Conservation (phyloP, 805 yeast genomes). For the Tanozyma kutaoensis region DNA sequence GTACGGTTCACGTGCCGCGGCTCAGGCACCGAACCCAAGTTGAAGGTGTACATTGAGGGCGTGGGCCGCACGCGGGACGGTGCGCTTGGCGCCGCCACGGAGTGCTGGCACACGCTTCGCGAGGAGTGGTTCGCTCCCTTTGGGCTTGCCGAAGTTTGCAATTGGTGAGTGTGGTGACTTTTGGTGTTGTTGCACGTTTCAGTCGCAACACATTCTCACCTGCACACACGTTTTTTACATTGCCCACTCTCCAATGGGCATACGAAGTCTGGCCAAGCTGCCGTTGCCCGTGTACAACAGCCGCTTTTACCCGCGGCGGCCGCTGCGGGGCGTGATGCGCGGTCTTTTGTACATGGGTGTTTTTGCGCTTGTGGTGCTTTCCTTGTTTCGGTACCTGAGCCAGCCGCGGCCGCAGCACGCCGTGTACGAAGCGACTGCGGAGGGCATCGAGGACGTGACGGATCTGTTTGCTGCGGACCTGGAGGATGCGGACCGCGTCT, state of each 20-base stretch:
- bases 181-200: no score
- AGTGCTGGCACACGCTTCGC: constrained; percentile 53
- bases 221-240: constrained; percentile 1
- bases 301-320: constrained; percentile 4
- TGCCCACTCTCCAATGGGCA: not conserved
- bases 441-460: not conserved
- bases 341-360: constrained; percentile 2
- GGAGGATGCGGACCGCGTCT: constrained; percentile 18
- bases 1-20: constrained; percentile 82
- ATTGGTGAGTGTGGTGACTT: no score
- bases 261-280: not conserved
- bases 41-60: constrained; percentile 86
- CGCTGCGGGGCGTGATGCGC: constrained; percentile 2
- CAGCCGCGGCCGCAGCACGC: not conserved
- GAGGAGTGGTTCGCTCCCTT: constrained; percentile 64
- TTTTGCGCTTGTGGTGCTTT: constrained; percentile 4
- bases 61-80: constrained; percentile 27
- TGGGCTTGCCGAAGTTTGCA: no score
- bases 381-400: not conserved
- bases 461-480: no score
- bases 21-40: constrained; percentile 93
- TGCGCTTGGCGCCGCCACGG: constrained; percentile 37
- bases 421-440: not conserved
- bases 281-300: constrained; percentile 4
- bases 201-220: no score